Base-by-base conservation (phyloP, 208 protist species). In the Endotrypanum monterogeii region DNA sequence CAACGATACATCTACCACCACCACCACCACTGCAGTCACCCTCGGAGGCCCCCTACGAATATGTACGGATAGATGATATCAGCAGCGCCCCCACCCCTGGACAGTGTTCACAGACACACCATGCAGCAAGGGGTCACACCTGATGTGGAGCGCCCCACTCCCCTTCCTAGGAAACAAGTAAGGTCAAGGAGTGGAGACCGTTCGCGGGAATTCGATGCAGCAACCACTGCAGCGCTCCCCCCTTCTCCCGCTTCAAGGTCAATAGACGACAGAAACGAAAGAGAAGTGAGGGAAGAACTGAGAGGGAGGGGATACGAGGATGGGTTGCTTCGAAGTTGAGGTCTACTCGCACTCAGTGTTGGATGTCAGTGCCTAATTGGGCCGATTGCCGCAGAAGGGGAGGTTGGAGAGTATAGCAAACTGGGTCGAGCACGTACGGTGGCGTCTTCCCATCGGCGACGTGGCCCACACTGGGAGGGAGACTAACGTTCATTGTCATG, bases 391-490 rank as follows among this genome's bases (percentile, higher is more conserved):
- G 72, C 28, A 93, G 79, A 12, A 97, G 81, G 0, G 93, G 90
- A 7, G 93, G 93, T 77, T 92, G 90, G 39, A 97, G 67, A n/a
- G 93, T 95, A 74, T 93, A 95, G 82, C 88, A 91, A 20, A 75
- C 51, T n/a, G 89, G 89, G 8, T 79, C 63, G 46, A 62, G 70
- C 68, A 97, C 89, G 65, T 87, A 85, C 12, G 85, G 79, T 37
- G 82, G 41, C 44, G 44, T 70, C 14, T 14, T 35, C 7, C 32
- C 54, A 48, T 70, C 70, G 37, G 48, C 63, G 48, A 3, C 51
- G n/a, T 30, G n/a, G 65, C 18, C 41, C 9, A 39, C 7, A 18
- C 28, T 18, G 58, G 62, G 37, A 23, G 67, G 66, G 9, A 55
- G 25, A 5, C 69, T 78, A 16, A 79, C 80, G n/a, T 83, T 71